These are phyloP conservation scores for Mitragyna speciosa DNA, from an alignment of 257 asterid species.

Conservation along the genomic window DNA sequence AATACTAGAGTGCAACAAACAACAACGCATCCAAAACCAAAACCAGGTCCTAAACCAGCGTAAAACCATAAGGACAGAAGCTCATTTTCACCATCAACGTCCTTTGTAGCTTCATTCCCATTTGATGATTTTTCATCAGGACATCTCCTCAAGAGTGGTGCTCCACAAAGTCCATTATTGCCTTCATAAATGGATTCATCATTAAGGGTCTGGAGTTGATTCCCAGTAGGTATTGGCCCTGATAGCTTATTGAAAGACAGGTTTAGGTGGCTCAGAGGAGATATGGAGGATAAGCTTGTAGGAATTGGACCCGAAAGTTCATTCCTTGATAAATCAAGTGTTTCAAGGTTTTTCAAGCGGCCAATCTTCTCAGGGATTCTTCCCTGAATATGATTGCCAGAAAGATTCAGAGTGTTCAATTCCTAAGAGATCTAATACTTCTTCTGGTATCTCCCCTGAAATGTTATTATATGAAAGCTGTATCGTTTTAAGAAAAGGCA, in stretches of 20 bases:
- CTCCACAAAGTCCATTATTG: conserved; percentile 9
- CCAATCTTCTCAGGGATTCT: conserved; percentile 32
- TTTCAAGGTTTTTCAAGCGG: conserved; percentile 27
- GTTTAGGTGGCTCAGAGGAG: conserved; percentile 29
- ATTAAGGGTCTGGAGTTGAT: conserved; percentile 31
- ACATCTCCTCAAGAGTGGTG: neutral
- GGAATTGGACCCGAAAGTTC: conserved; percentile 34
- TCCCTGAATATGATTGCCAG: conserved; percentile 27
- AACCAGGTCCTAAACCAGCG: no score
- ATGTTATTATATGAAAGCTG: conserved; percentile 21
- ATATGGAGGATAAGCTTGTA: conserved; percentile 22
- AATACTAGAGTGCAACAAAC: no score
- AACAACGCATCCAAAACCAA: no score
- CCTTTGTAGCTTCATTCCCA: neutral
- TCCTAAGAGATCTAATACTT: conserved; percentile 7
- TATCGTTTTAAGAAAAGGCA: conserved; percentile 11
- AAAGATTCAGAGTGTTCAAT: conserved; percentile 23
- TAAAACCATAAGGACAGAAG: neutral
- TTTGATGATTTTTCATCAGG: neutral
- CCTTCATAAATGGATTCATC: conserved; percentile 16
- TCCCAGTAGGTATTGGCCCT: conserved; percentile 34
- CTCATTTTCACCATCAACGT: neutral
- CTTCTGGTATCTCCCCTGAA: conserved; percentile 13
- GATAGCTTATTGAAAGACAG: conserved; percentile 30
- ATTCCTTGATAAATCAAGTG: conserved; percentile 37